phyloP scores from a whole-genome alignment of 495 filamentous ascomycete genomes.

The Neurospora tetraspora region DNA sequence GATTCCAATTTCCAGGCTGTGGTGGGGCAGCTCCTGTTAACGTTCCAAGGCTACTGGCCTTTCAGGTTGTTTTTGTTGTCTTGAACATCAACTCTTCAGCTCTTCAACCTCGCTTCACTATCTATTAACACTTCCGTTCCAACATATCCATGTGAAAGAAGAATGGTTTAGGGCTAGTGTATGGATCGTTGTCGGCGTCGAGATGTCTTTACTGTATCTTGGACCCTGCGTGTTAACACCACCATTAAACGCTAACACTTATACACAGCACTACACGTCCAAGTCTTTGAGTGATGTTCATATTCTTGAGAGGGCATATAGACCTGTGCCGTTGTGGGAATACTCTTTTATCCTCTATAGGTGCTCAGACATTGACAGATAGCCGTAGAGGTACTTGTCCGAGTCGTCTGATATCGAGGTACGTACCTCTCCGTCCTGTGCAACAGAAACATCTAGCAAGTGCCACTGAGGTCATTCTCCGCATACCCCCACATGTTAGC shows the following conservation, averaged over 20 bases:
- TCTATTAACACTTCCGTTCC: neutral
- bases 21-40: neutral
- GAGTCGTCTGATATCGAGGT: neutral
- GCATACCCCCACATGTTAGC: neutral
- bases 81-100: neutral
- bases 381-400: neutral
- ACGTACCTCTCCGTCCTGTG: neutral
- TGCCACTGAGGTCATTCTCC: neutral
- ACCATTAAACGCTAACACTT: neutral
- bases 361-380: neutral
- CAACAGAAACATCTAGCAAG: neutral
- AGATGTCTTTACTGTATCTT: neutral
- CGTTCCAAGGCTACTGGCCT: neutral
- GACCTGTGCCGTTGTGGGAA: neutral
- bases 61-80: neutral
- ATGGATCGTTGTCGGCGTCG: neutral
- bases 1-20: neutral
- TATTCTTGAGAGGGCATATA: neutral
- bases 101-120: neutral
- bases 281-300: neutral
- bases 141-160: neutral
- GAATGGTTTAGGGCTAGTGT: neutral
- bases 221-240: neutral
- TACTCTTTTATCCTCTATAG: neutral
- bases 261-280: neutral